Conservation (phyloP, 208 protist species). For the Wallacemonas sp. region DNA sequence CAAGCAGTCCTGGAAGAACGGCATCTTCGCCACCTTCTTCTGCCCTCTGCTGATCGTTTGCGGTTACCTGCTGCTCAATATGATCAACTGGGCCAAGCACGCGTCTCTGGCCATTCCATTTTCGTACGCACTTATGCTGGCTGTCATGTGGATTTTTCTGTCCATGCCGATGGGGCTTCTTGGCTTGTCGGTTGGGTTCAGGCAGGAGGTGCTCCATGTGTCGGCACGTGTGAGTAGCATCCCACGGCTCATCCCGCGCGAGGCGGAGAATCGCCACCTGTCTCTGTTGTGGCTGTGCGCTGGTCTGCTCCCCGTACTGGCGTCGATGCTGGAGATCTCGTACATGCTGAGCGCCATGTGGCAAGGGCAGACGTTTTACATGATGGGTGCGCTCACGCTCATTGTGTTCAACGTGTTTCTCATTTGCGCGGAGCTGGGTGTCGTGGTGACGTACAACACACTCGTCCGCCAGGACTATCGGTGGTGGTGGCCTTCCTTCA, state of each 20-base stretch:
- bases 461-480: slow-evolving; percentile 95
- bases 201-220: slow-evolving; percentile 45
- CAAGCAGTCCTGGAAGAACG: slow-evolving; percentile 81
- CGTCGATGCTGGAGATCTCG: slow-evolving; percentile 97
- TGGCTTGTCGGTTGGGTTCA: slow-evolving; percentile 92
- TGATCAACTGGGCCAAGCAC: slow-evolving; percentile 60
- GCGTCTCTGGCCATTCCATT: slow-evolving; percentile 70
- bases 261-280: slow-evolving; percentile 16
- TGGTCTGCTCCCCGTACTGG: slow-evolving; percentile 95
- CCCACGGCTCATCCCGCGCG: slow-evolving; percentile 91
- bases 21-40: slow-evolving; percentile 49
- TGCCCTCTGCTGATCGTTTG: slow-evolving; percentile 37
- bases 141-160: slow-evolving; percentile 83
- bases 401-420: slow-evolving; percentile 93
- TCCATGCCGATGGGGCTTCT: slow-evolving; percentile 93
- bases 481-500: slow-evolving; percentile 98
- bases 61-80: slow-evolving; percentile 61
- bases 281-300: slow-evolving; percentile 13
- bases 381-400: slow-evolving; percentile 94
- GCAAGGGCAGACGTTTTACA: slow-evolving; percentile 93
- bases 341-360: slow-evolving; percentile 95
- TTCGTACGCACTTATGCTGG: slow-evolving; percentile 39
- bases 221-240: slow-evolving; percentile 93
- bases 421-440: slow-evolving; percentile 95
- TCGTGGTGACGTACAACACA: slow-evolving; percentile 97